These are phyloP conservation scores for Serendipita sp. DNA, from an alignment of 768 basidiomycete species.

Conservation along the genomic window DNA sequence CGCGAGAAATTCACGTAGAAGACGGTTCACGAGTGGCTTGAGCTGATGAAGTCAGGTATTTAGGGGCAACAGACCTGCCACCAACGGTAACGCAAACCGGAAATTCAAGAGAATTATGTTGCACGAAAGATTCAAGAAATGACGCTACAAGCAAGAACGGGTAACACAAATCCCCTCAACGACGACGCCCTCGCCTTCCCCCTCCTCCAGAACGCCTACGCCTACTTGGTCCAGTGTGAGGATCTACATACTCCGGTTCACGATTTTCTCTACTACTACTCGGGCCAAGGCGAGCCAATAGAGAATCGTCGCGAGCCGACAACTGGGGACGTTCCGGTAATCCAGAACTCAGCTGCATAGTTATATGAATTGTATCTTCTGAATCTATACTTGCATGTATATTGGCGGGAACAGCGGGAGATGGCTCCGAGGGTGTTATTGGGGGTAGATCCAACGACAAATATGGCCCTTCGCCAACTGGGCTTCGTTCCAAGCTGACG, in stretches of 20 bases:
- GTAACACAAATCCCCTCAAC: neutral
- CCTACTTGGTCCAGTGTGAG: neutral
- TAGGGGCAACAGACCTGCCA: no score
- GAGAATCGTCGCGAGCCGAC: neutral
- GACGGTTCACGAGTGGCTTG: no score
- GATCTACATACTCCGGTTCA: neutral
- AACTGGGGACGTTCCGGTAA: no score
- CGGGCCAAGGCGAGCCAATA: neutral
- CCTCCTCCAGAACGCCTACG: neutral
- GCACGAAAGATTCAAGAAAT: no score
- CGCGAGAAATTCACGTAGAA: no score
- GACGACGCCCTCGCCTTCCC: neutral
- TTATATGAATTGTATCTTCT: neutral
- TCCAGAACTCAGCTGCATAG: neutral
- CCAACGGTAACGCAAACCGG: no score
- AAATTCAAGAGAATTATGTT: no score
- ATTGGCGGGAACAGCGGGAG: neutral
- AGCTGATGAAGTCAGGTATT: no score
- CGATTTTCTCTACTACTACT: neutral
- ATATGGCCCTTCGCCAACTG: neutral
- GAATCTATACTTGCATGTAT: neutral
- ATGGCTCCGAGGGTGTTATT: neutral
- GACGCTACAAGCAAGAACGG: no score
- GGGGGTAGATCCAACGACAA: neutral
- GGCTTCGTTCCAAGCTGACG: neutral